Conservation (phyloP, 345 rosid genomes). For the Eucalyptus erythrocorys region DNA sequence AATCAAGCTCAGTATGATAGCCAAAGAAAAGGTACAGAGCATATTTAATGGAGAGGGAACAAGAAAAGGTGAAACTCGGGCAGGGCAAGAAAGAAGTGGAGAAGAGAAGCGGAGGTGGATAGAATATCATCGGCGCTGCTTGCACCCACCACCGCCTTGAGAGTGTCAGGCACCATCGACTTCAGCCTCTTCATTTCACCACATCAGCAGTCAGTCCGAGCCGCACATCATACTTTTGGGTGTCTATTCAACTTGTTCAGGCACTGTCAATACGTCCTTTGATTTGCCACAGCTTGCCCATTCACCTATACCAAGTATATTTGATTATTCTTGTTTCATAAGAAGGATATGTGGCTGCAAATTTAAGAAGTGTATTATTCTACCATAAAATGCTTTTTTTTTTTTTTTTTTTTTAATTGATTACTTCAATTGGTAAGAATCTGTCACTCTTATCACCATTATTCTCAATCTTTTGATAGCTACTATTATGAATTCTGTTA, state of each 20-base stretch:
- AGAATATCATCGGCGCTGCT: conserved; percentile 37
- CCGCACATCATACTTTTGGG: not conserved
- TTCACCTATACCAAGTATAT: not conserved
- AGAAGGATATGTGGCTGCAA: not conserved
- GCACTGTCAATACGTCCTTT: not conserved
- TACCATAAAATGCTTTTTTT: not conserved
- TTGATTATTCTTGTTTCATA: not conserved
- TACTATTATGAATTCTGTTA: not conserved
- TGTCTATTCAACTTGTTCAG: not conserved
- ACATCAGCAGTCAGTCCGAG: not conserved
- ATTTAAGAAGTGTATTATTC: not conserved
- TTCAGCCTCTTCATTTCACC: conserved; percentile 24
- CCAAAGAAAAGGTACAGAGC: not conserved
- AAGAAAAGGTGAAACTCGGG: conserved; percentile 54
- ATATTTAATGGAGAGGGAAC: not conserved
- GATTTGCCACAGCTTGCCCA: not conserved
- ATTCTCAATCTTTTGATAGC: not conserved
- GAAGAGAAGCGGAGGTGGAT: conserved; percentile 34
- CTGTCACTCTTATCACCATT: not conserved
- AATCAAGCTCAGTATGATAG: not conserved
- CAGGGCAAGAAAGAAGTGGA: conserved; percentile 28
- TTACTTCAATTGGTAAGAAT: not conserved
- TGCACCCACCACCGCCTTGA: conserved; percentile 22
- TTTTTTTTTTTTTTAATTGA: not conserved
- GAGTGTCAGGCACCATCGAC: conserved; percentile 32